phyloP scores from a whole-genome alignment of 2,329 filamentous ascomycete species.

The Phaeosphaeria sp. region DNA sequence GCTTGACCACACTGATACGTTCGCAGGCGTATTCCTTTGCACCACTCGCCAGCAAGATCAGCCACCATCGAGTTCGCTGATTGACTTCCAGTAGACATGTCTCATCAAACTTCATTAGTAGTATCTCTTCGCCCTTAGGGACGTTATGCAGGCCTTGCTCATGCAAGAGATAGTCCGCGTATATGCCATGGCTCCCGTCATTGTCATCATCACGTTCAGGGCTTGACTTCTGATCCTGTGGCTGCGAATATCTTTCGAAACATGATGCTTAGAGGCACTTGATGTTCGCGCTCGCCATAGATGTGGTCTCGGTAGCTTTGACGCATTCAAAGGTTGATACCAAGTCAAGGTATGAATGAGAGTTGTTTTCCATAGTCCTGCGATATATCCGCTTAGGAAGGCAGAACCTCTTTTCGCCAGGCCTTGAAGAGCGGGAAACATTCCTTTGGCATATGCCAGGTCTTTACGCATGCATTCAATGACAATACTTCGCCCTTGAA shows the following conservation, averaged over 20 bases:
- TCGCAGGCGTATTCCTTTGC: not conserved
- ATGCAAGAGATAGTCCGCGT: not conserved
- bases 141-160: not conserved
- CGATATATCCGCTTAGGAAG: slow-evolving; percentile 7
- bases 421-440: slow-evolving; percentile 12
- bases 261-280: not conserved
- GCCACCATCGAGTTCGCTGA: not conserved
- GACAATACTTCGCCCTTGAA: slow-evolving; percentile 7
- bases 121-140: not conserved
- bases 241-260: not conserved
- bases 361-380: slow-evolving; percentile 9
- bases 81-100: not conserved
- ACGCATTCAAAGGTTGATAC: not conserved
- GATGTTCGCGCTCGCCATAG: slow-evolving; percentile 4
- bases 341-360: slow-evolving; percentile 3
- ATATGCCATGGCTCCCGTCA: not conserved
- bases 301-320: not conserved
- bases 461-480: not conserved
- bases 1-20: not conserved
- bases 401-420: slow-evolving; percentile 5
- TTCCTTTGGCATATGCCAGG: slow-evolving; percentile 6
- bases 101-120: not conserved
- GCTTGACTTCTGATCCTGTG: not conserved
- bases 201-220: not conserved
- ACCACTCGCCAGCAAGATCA: not conserved